These are phyloP conservation scores for Hypsizygus marmoreus DNA, from an alignment of 768 basidiomycete species.

Conservation along the genomic window DNA sequence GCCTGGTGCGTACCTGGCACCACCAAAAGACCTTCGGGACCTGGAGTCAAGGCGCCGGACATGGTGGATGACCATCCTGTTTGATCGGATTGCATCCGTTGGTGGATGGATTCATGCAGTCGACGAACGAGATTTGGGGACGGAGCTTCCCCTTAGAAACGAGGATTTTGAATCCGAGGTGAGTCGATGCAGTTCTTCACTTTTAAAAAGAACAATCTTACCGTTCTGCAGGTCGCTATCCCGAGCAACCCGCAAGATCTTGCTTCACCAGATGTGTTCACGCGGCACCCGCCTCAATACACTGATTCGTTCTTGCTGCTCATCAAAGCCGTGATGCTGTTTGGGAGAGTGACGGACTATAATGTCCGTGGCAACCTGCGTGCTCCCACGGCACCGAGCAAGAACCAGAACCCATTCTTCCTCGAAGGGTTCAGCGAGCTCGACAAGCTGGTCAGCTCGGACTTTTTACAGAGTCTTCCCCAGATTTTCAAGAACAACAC, in stretches of 20 bases:
- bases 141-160: conserved; percentile 75
- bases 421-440: conserved; percentile 68
- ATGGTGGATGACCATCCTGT: conserved; percentile 91
- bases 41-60: conserved; percentile 78
- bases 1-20: conserved; percentile 79
- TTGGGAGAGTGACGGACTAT: conserved; percentile 83
- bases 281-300: conserved; percentile 70
- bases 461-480: conserved; percentile 74
- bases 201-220: neutral
- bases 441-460: conserved; percentile 64
- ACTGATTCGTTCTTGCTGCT: conserved; percentile 83
- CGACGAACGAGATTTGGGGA: conserved; percentile 82
- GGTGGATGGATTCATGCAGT: conserved; percentile 88
- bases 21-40: conserved; percentile 75
- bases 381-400: conserved; percentile 64
- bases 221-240: conserved; percentile 47
- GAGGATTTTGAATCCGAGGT: conserved; percentile 80
- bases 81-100: conserved; percentile 79
- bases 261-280: conserved; percentile 62
- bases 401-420: conserved; percentile 71
- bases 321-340: conserved; percentile 83
- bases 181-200: conserved; percentile 18
- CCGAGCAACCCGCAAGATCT: conserved; percentile 80
- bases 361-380: conserved; percentile 76
- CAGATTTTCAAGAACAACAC: conserved; percentile 63